A percentile compares a stretch with the other conserved stretches of the same genome.
Evolutionary conservation across 176 grass and related monocot species (phyloP).

Genomic region (Musa schizocarpa): DNA sequence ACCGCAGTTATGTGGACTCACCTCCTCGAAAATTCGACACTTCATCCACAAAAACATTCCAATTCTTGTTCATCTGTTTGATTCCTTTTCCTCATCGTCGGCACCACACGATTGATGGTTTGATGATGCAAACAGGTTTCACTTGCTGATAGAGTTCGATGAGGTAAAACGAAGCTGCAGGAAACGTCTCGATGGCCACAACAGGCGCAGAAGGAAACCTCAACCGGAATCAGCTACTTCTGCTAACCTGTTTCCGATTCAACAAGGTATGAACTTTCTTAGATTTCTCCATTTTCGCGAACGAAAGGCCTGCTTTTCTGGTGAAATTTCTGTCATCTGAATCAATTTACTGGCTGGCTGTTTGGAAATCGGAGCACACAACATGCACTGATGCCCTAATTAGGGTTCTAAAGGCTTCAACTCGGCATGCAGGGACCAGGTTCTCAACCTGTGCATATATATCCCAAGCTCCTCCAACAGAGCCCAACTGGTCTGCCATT

Average conservation of each 20-base stretch:
- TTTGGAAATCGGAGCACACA: no score
- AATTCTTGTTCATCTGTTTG: no score
- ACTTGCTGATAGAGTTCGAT: constrained; percentile 78
- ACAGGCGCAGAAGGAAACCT: constrained; percentile 73
- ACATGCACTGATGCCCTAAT: not conserved
- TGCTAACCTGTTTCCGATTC: constrained; percentile 48
- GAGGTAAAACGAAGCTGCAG: constrained; percentile 86
- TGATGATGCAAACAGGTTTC: constrained; percentile 43
- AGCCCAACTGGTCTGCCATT: constrained; percentile 5
- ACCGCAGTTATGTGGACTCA: no score
- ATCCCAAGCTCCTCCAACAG: not conserved
- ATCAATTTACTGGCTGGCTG: no score
- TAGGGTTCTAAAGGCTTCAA: not conserved
- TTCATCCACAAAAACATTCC: no score
- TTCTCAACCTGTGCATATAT: not conserved
- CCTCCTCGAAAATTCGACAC: no score
- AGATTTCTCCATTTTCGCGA: not conserved
- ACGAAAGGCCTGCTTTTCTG: not conserved
- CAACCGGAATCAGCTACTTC: constrained; percentile 50
- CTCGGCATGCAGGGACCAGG: not conserved
- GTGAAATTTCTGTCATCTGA: not conserved
- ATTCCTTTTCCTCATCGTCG: not conserved
- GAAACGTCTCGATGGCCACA: constrained; percentile 89
- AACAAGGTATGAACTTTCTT: constrained; percentile 43
- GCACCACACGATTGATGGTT: not conserved